These are phyloP conservation scores for Penicillium lagena DNA, from an alignment of 495 filamentous ascomycete genomes.

Conservation along the genomic window DNA sequence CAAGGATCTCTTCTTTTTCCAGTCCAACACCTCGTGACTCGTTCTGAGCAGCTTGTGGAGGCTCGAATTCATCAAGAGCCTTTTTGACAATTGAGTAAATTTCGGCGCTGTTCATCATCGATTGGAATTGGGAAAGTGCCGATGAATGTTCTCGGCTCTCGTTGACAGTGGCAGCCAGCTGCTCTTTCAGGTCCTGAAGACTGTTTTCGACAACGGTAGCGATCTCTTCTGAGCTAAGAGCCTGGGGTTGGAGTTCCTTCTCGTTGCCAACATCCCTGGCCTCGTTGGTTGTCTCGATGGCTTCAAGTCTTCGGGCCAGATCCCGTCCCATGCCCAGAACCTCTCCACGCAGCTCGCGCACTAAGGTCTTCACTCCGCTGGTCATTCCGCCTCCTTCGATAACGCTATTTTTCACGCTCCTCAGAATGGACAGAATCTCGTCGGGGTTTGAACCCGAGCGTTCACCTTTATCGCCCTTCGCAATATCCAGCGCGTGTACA, in stretches of 20 bases:
- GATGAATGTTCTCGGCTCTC: constrained; percentile 65
- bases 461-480: constrained; percentile 15
- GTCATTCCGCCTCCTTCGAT: constrained; percentile 78
- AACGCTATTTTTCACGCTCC: constrained; percentile 80
- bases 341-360: constrained; percentile 84
- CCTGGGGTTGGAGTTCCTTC: constrained; percentile 28
- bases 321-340: constrained; percentile 91
- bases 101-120: constrained; percentile 63
- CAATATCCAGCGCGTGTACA: constrained; percentile 18
- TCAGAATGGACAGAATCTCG: constrained; percentile 71
- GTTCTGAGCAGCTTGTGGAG: constrained; percentile 26
- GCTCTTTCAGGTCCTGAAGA: constrained; percentile 69
- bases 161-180: constrained; percentile 68
- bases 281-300: constrained; percentile 40
- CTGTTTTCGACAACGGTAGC: constrained; percentile 71
- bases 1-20: constrained; percentile 73
- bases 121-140: constrained; percentile 40
- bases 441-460: constrained; percentile 26
- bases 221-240: constrained; percentile 61
- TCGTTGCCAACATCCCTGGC: constrained; percentile 17
- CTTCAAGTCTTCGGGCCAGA: constrained; percentile 75
- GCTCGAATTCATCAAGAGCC: constrained; percentile 61
- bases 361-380: constrained; percentile 80
- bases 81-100: constrained; percentile 75
- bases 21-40: constrained; percentile 35